Base-by-base conservation (phyloP, 2,329 filamentous ascomycete genomes). In the Metarhizium brunneum region DNA sequence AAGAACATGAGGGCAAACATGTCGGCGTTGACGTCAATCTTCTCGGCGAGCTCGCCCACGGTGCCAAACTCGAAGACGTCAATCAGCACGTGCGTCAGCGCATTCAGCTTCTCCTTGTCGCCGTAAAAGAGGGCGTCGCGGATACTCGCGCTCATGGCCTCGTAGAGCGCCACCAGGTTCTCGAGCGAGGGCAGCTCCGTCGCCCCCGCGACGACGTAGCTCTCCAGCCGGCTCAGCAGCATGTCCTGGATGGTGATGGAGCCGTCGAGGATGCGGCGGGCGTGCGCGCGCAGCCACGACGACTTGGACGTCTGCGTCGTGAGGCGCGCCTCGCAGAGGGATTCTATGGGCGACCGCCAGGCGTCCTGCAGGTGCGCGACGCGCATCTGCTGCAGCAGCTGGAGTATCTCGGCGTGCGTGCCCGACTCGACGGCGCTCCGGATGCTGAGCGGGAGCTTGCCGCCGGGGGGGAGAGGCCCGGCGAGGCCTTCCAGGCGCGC, bases 1-100 rank as follows among this genome's bases (percentile, higher is more conserved):
- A 85, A 84, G 54, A 83, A 72, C 1, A 79, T 73, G 40, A 85
- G 73, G 0, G 77, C 75, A 53, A 84, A 71, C 6, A 85, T 73
- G 60, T 85, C 82, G 0, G 76, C 70, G 56, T 74, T 72, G 16
- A 74, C 62, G 60, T 79, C 73, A n/a, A 77, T 65, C 4, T 62
- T 57, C 11, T 63, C 63, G 32, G 61, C 62, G 66, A 57, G 2
- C 51, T 32, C 20, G 60, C 50, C 3, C 62, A 57, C 54, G 58
- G 56, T 5, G 58, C 58, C 38, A 1, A 58, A 61, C 40, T 66
- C 63, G 49, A 65, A 70, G 3, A 73, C 63, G 3, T 65, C 58
- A 7, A 69, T 65, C 1, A 79, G 63, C 6, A 68, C 66, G 14
- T 65, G 63, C 2, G 67, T 68, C n/a, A 78, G 63, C 0, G 56